Base-by-base conservation (phyloP, 1,139 yeast species). In the Lodderomyces orthopsilosis region DNA sequence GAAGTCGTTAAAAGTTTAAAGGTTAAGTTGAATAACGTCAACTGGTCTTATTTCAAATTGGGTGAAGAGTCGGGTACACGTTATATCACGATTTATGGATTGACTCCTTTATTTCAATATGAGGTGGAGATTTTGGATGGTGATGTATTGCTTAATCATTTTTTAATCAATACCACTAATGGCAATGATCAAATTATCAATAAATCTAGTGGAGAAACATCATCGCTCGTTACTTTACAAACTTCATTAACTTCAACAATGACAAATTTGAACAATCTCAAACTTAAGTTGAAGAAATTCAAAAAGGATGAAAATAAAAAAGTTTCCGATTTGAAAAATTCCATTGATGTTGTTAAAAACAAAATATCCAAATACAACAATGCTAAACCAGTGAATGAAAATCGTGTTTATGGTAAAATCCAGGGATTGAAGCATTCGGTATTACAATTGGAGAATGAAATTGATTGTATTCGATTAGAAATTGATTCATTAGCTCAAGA, bases 91-190 rank as follows among this genome's bases (percentile, higher is more conserved):
- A 76, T 84, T 33, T 79, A 78, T 57, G 89, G 89, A 1, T 65
- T 85, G 41, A 80, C 87, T 10, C 86, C 90, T 0, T 62, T 79
- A 23, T 79, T 81, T 36, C 87, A 84, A 48, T 85, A 83, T 53
- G 88, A 82, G 52, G 75, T 85, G 41, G 86, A 81, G 46, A 65
- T 78, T 41, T 54, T 62, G 41, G 65, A 74, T 40, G 63, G 71
- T 18, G 63, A 62, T 22, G 42, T 44, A 10, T 42, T 62, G 12
- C 46, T 65, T 13, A 53, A 59, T 19, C 65, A 58, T 42, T 57
- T 59, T 30, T 50, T 64, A 9, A 55, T 72, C 27, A 69, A 66
- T 46, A 72, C 77, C 3, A 50, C 49, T 6, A 41, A 46, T 38
- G 50, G 40, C 4, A 61, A 63, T 43, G 61, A 61, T 14, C 49